These are phyloP conservation scores for Candida sithepensis DNA, from an alignment of 805 yeast species.

Conservation along the genomic window DNA sequence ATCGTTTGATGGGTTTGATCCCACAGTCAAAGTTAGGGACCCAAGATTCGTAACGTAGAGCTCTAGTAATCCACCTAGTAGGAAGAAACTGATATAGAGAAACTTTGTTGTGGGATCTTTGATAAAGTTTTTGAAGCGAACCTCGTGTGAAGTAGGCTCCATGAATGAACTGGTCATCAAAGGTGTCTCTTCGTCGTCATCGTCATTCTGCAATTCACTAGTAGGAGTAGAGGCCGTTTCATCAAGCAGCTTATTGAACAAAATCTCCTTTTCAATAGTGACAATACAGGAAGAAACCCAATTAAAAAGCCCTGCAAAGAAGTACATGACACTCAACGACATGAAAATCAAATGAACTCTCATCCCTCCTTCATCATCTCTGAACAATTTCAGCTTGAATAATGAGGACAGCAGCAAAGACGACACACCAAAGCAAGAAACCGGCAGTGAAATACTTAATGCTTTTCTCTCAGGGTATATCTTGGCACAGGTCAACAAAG, in stretches of 20 bases:
- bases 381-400: slow-evolving; percentile 42
- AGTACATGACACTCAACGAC: slow-evolving; percentile 50
- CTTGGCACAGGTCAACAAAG: slow-evolving; percentile 77
- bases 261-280: slow-evolving; percentile 48
- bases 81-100: slow-evolving; percentile 54
- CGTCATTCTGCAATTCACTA: too few relatives aligned
- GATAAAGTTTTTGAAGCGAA: slow-evolving; percentile 31
- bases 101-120: slow-evolving; percentile 60
- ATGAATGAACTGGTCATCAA: slow-evolving; percentile 26
- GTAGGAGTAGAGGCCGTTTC: too few relatives aligned
- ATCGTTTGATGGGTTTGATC: slow-evolving; percentile 11
- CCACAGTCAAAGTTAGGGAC: slow-evolving; percentile 47
- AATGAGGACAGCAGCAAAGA: slow-evolving; percentile 68
- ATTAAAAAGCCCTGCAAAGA: slow-evolving; percentile 53
- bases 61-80: slow-evolving; percentile 79
- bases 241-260: slow-evolving; percentile 31
- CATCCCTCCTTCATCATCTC: slow-evolving; percentile 26
- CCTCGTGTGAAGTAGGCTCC: slow-evolving; percentile 25
- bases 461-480: slow-evolving; percentile 76
- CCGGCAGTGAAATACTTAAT: slow-evolving; percentile 82
- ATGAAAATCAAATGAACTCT: slow-evolving; percentile 51
- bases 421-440: slow-evolving; percentile 81
- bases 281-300: slow-evolving; percentile 66
- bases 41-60: slow-evolving; percentile 82
- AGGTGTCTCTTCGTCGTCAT: slow-evolving; percentile 36